Conservation (phyloP, 2,329 filamentous ascomycete species). For the Xylariaceae sp. region DNA sequence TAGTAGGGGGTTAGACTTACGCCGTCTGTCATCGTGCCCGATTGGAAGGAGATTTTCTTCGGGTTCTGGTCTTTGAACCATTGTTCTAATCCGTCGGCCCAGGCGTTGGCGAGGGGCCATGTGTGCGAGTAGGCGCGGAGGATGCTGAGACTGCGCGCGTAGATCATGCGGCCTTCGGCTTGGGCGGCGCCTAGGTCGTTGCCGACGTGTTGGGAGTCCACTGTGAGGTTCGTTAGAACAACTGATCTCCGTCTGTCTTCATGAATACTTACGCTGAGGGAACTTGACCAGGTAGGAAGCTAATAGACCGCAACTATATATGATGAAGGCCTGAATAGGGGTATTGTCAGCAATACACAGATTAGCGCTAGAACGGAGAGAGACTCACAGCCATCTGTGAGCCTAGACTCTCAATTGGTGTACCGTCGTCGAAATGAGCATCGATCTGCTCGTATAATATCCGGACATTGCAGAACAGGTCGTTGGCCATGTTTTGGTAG, state of each 20-base stretch:
- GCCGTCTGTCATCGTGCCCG: slow-evolving; percentile 47
- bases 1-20: no score
- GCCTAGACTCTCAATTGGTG: slow-evolving; percentile 45
- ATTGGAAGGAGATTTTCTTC: slow-evolving; percentile 36
- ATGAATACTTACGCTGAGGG: slow-evolving; percentile 38
- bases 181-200: slow-evolving; percentile 38
- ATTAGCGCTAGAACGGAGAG: no score
- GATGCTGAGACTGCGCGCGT: slow-evolving; percentile 41
- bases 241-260: neutral
- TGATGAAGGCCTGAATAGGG: slow-evolving; percentile 41
- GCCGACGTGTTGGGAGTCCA: slow-evolving; percentile 26
- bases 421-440: slow-evolving; percentile 44
- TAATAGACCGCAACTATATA: slow-evolving; percentile 51
- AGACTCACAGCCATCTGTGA: slow-evolving; percentile 47
- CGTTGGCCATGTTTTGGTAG: slow-evolving; percentile 41
- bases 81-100: slow-evolving; percentile 46
- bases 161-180: slow-evolving; percentile 41
- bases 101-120: slow-evolving; percentile 49
- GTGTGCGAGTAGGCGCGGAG: slow-evolving; percentile 45
- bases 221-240: slow-evolving; percentile 17
- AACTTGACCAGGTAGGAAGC: slow-evolving; percentile 49
- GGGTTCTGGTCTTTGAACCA: slow-evolving; percentile 42
- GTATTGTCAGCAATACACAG: no score
- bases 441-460: slow-evolving; percentile 46
- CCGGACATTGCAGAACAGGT: slow-evolving; percentile 46